phyloP scores from a whole-genome alignment of 805 yeast species.

The Myxozyma sirexii region DNA sequence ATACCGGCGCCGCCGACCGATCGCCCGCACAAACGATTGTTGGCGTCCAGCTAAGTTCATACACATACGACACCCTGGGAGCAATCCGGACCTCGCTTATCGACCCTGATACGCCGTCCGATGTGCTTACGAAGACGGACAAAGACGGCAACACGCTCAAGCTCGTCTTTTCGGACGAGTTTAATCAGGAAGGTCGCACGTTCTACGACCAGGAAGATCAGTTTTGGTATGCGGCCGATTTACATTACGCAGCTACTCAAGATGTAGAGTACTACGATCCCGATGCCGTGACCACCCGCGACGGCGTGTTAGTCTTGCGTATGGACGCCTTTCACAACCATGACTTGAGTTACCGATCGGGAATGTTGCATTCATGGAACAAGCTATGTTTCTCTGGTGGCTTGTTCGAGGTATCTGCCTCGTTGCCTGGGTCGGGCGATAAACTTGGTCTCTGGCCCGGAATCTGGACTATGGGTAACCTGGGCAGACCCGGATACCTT shows the following conservation, averaged over 20 bases:
- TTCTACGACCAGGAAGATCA: conserved; percentile 91
- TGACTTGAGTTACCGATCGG: conserved; percentile 79
- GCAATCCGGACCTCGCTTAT: conserved; percentile 64
- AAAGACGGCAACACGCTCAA: conserved; percentile 68
- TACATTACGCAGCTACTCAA: conserved; percentile 82
- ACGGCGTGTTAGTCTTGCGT: conserved; percentile 68
- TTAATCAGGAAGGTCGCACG: conserved; percentile 84
- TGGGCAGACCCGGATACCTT: conserved; percentile 87
- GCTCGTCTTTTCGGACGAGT: conserved; percentile 88
- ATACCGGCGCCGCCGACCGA: conserved; percentile 54
- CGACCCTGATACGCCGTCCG: conserved; percentile 71
- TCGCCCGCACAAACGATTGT: background rate
- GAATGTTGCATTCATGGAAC: conserved; percentile 93
- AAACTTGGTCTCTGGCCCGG: conserved; percentile 95
- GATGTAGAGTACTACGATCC: conserved; percentile 97
- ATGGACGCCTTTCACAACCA: conserved; percentile 86
- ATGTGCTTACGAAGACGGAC: conserved; percentile 55
- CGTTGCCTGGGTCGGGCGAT: conserved; percentile 76
- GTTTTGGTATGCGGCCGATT: conserved; percentile 82
- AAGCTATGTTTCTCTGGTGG: conserved; percentile 89
- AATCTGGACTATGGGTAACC: conserved; percentile 90
- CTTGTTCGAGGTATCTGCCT: conserved; percentile 69
- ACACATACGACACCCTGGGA: conserved; percentile 58
- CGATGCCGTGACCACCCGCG: conserved; percentile 76
- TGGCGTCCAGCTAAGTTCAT: conserved; percentile 46